Percentiles rank a stretch among this genome's conserved stretches.
These are phyloP conservation scores for Wallacemonas rigidus DNA, from an alignment of 208 protist species.

Conservation along the genomic window DNA sequence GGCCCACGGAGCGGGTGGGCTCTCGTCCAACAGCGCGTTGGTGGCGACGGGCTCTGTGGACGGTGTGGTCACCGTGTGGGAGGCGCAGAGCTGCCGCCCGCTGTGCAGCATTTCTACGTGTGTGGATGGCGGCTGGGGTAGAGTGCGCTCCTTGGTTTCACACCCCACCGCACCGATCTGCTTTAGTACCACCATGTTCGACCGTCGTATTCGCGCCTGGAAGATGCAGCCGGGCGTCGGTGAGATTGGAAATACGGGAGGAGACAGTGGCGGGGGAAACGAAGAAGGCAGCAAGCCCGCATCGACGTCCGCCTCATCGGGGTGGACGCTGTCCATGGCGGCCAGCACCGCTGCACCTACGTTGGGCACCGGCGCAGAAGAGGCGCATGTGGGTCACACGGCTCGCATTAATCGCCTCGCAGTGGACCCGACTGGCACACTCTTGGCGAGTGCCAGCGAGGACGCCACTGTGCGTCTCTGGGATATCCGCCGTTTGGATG, in stretches of 20 bases:
- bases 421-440: constrained; percentile 62
- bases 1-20: neutral
- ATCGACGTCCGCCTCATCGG: too few relatives aligned
- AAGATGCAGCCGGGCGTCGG: constrained; percentile 3
- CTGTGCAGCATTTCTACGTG: constrained; percentile 50
- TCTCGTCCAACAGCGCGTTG: constrained; percentile 2
- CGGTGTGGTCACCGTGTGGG: constrained; percentile 84
- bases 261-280: neutral
- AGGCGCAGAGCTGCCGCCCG: constrained; percentile 45
- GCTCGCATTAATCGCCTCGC: constrained; percentile 46
- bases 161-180: constrained; percentile 41
- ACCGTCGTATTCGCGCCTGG: constrained; percentile 63
- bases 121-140: constrained; percentile 48
- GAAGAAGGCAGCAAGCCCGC: neutral
- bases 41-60: constrained; percentile 73
- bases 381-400: constrained; percentile 4
- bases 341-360: neutral
- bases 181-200: constrained; percentile 80
- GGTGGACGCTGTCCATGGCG: neutral
- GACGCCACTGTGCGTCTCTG: constrained; percentile 61
- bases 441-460: constrained; percentile 67
- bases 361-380: constrained; percentile 10
- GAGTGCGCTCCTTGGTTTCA: constrained; percentile 54
- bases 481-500: constrained; percentile 40
- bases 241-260: neutral